Evolutionary conservation across 2,329 filamentous ascomycete species (phyloP).

Genomic region (Phyllosticta citriasiana): DNA sequence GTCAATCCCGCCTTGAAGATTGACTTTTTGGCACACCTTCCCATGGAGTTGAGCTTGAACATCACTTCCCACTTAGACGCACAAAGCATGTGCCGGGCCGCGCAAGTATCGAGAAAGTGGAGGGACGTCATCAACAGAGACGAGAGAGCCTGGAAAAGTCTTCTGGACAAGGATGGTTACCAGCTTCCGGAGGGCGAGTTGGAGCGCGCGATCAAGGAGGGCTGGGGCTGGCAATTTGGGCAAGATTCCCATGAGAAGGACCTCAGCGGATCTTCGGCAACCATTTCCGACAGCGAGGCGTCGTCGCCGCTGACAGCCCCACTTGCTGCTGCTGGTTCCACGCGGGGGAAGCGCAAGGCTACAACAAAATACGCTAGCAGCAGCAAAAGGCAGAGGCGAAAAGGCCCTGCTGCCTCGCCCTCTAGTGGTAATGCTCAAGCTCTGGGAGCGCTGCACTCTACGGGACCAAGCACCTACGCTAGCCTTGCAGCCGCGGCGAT

Average conservation of each 20-base stretch:
- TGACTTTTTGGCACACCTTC: constrained; percentile 78
- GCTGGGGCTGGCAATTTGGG: constrained; percentile 95
- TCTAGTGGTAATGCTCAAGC: constrained; percentile 32
- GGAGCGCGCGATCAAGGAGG: constrained; percentile 74
- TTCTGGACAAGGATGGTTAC: constrained; percentile 79
- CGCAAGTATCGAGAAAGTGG: constrained; percentile 93
- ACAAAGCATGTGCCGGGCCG: constrained; percentile 76
- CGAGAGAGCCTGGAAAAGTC: constrained; percentile 90
- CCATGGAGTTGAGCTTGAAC: constrained; percentile 77
- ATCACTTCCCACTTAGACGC: constrained; percentile 80
- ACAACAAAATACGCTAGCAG: constrained; percentile 26
- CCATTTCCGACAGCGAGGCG: constrained; percentile 32
- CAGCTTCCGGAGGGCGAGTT: constrained; percentile 70
- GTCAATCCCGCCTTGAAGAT: constrained; percentile 93
- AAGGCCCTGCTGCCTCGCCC: constrained; percentile 37
- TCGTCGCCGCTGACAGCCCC: constrained; percentile 11
- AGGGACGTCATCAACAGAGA: constrained; percentile 82
- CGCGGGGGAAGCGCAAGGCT: constrained; percentile 30
- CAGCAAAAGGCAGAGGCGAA: constrained; percentile 47
- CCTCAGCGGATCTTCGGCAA: constrained; percentile 48
- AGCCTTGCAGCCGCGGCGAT: constrained; percentile 75
- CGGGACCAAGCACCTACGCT: constrained; percentile 77
- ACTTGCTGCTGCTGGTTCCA: constrained; percentile 13
- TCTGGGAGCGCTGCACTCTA: constrained; percentile 40
- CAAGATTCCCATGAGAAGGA: constrained; percentile 70